Conservation (phyloP, 148 eudicot genomes). For the Amaranthus hypochondriacus region DNA sequence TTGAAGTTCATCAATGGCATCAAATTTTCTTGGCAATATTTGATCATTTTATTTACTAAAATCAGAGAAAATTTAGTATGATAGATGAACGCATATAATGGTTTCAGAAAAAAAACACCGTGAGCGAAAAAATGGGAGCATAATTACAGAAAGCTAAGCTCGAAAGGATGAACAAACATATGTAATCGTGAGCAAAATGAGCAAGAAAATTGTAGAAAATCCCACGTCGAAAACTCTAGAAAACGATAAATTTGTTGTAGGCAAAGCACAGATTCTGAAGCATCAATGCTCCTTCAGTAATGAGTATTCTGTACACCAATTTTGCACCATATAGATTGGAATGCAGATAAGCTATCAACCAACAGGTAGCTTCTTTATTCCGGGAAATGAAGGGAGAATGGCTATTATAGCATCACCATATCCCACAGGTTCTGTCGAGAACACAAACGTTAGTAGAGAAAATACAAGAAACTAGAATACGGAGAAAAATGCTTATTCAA, state of each 20-base stretch:
- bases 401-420: constrained; percentile 76
- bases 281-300: not conserved
- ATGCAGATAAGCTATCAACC: constrained; percentile 7
- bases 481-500: not conserved
- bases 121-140: not conserved
- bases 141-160: constrained; percentile 11
- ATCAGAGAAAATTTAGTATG: too few relatives aligned
- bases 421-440: constrained; percentile 67
- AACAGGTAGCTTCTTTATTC: constrained; percentile 51
- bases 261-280: constrained; percentile 3
- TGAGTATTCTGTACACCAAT: constrained; percentile 13
- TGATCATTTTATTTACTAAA: too few relatives aligned
- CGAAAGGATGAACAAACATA: not conserved
- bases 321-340: not conserved
- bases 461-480: not conserved
- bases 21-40: too few relatives aligned
- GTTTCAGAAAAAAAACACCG: too few relatives aligned
- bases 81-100: too few relatives aligned
- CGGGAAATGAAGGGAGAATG: constrained; percentile 86
- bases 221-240: not conserved
- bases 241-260: not conserved
- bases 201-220: not conserved
- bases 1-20: too few relatives aligned
- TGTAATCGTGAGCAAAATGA: constrained; percentile 1
- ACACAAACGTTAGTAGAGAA: not conserved